These are phyloP conservation scores for Ichthyophthirius multifiliis DNA, from an alignment of 169 alveolate species.

Conservation along the genomic window DNA sequence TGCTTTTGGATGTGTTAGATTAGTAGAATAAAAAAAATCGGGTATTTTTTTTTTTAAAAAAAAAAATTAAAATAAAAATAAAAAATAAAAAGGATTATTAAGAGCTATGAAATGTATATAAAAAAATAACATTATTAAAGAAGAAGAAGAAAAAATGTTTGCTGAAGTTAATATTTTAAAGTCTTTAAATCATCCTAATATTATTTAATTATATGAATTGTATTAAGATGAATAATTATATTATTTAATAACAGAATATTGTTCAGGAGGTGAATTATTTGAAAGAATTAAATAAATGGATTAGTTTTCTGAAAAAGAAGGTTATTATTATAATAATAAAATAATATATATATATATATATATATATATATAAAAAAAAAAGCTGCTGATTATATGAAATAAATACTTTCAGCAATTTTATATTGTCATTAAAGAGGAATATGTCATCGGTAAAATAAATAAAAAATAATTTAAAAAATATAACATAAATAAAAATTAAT, in stretches of 20 bases:
- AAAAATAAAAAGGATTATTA: neutral
- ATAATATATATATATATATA: too few species aligned
- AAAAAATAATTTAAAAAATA: neutral
- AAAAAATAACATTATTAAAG: slow-evolving; percentile 22
- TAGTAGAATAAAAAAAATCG: slow-evolving; percentile 21
- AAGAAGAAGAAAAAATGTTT: slow-evolving; percentile 41
- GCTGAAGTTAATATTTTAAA: slow-evolving; percentile 36
- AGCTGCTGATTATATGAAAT: slow-evolving; percentile 42
- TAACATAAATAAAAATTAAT: neutral
- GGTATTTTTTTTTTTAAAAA: too few species aligned
- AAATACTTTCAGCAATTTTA: slow-evolving; percentile 32
- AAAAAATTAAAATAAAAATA: too few species aligned
- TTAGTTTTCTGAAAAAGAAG: slow-evolving; percentile 18
- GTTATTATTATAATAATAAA: neutral
- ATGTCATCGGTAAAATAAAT: slow-evolving; percentile 29
- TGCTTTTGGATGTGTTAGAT: slow-evolving; percentile 42
- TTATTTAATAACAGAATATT: slow-evolving; percentile 36
- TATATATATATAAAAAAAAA: neutral
- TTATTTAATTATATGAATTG: slow-evolving; percentile 34
- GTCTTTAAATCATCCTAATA: slow-evolving; percentile 38
- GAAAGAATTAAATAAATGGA: slow-evolving; percentile 37
- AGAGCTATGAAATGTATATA: slow-evolving; percentile 43
- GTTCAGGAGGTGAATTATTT: slow-evolving; percentile 48
- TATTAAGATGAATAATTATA: slow-evolving; percentile 38
- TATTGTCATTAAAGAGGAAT: slow-evolving; percentile 32